These are phyloP conservation scores for slime mould (Dictyostelium discoideum) DNA, from an alignment of 78 protist genomes.

Conservation along the genomic window dicty_2.7 NC_007090.3:1782501-1783000, in stretches of 20 bases:
- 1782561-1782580: not conserved
- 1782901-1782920: not conserved
- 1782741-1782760: constrained; percentile 1
- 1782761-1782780: not conserved
- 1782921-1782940: not conserved
- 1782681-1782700: constrained; percentile 4
- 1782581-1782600: constrained; percentile 37
- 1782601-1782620: not conserved
- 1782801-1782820: not conserved
- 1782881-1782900: not conserved
- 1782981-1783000: not conserved
- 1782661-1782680: not conserved
- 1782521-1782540: not conserved
- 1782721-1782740: constrained; percentile 25
- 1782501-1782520: not conserved
- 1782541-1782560: too few species aligned
- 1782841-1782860: not conserved
- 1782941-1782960: not conserved
- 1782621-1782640: not conserved
- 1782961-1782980: not conserved
- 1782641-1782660: not conserved
- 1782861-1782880: not conserved
- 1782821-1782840: not conserved
- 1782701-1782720: constrained; percentile 66
- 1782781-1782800: not conserved